Base-by-base conservation (phyloP, 2,329 filamentous ascomycete species). In the Arthrinium phaeospermum region DNA sequence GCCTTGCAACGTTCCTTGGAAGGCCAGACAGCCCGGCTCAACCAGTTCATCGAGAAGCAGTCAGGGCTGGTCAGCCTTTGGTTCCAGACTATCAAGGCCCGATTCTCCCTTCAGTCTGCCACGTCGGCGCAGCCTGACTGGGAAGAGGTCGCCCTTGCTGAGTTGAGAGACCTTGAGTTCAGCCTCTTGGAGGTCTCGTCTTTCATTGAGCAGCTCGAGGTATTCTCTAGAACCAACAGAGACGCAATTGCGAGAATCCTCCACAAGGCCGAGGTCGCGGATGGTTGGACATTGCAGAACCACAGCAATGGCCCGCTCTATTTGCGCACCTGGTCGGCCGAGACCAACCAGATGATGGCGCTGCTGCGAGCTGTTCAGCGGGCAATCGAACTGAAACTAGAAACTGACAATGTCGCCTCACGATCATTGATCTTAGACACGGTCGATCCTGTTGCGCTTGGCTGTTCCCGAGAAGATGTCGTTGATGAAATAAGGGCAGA, bases 401-500 rank as follows among this genome's bases (percentile, higher is more conserved):
- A 24, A 64, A 22, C n/a, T n/a, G 57, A 19, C 7, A n/a, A 37
- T 64, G 4, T 2, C 57, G 57, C 57, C 5, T 24, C 34, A 41
- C 68, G 57, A 5, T 73, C 72, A 10, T 24, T 73, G n/a, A n/a
- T 73, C 13, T 34, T 73, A 53, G 49, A 67, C 16, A 16, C 24
- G n/a, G 72, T 73, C 4, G n/a, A 53, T 41, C 70, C 72, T 5
- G 24, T 13, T 14, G 61, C 72, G 2, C 46, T 72, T 13, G 72
- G 71, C n/a, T 73, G 72, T 68, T 41, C 61, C 16, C 67, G 47
- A 27, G 71, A 71, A 14, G 68, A 70, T 49, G 70, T 73, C n/a
- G 34, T 70, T 44, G 34, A 69, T 22, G 67, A 69, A 34, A 72
- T 73, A 61, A 37, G 37, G 1, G 64, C 41, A 34, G 72, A 73